Percentiles rank a stretch among this genome's conserved stretches.
phyloP scores from a whole-genome alignment of 2,329 filamentous ascomycete genomes.

The Mollisiaceae sp. region DNA sequence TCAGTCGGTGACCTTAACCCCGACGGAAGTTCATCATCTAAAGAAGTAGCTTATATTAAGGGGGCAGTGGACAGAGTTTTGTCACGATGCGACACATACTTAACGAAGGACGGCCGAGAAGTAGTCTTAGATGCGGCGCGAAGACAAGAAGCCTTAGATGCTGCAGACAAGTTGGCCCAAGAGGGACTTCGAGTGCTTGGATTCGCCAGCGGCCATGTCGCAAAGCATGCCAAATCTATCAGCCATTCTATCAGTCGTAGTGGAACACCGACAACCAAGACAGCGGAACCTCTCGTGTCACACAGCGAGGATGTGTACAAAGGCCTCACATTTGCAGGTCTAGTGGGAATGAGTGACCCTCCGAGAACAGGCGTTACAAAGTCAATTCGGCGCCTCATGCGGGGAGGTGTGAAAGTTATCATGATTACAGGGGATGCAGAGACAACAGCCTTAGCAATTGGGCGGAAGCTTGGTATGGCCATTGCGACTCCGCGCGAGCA shows the following conservation, averaged over 20 bases:
- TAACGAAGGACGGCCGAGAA: constrained; percentile 85
- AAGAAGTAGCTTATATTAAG: constrained; percentile 92
- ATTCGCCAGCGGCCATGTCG: constrained; percentile 83
- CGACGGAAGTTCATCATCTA: constrained; percentile 45
- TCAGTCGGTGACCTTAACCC: constrained; percentile 63
- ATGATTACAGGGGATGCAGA: constrained; percentile 99
- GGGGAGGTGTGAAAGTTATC: constrained; percentile 93
- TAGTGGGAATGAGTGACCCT: constrained; percentile 97
- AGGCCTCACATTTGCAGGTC: constrained; percentile 84
- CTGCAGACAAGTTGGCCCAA: constrained; percentile 84
- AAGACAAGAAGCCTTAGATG: constrained; percentile 74
- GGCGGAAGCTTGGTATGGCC: constrained; percentile 92
- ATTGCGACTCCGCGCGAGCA: constrained; percentile 63
- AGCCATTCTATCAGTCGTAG: constrained; percentile 49
- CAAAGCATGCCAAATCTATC: constrained; percentile 52
- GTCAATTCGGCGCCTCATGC: constrained; percentile 88
- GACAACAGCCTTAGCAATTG: constrained; percentile 92
- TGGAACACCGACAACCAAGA: constrained; percentile 53
- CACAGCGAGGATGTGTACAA: constrained; percentile 76
- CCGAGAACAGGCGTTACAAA: constrained; percentile 88
- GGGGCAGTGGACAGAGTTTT: constrained; percentile 89
- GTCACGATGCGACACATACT: constrained; percentile 85
- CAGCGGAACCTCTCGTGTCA: constrained; percentile 36
- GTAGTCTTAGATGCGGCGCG: constrained; percentile 80
- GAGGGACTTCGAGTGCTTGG: constrained; percentile 90